phyloP scores from a whole-genome alignment of 805 yeast genomes.

The Hanseniaspora nectarophila region DNA sequence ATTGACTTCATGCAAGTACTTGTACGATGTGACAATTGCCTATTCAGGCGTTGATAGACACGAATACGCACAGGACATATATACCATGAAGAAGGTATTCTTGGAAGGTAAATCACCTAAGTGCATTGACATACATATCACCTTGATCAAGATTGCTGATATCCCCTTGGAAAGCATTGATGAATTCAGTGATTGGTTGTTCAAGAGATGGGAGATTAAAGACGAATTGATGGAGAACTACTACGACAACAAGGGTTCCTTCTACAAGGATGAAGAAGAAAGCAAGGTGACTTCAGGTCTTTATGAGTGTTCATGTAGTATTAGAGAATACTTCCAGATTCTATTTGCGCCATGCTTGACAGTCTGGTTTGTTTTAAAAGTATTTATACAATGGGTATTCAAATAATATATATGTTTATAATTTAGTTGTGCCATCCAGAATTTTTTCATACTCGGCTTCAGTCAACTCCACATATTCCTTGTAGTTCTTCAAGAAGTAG shows the following conservation, averaged over 20 bases:
- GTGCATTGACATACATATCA: slow-evolving; percentile 50
- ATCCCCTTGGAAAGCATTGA: slow-evolving; percentile 48
- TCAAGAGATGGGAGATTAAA: slow-evolving; percentile 61
- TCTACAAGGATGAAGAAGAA: slow-evolving; percentile 22
- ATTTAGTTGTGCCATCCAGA: slow-evolving; percentile 21
- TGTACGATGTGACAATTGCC: slow-evolving; percentile 76
- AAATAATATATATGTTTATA: slow-evolving; percentile 16
- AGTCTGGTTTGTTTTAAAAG: neutral
- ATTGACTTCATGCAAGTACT: slow-evolving; percentile 42
- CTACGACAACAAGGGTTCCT: slow-evolving; percentile 40
- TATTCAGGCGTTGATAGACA: slow-evolving; percentile 56
- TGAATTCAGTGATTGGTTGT: slow-evolving; percentile 71
- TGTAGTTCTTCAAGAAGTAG: slow-evolving; percentile 53
- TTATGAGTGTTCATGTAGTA: slow-evolving; percentile 20
- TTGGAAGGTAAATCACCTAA: slow-evolving; percentile 63
- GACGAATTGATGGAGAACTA: slow-evolving; percentile 58
- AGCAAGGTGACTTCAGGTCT: neutral
- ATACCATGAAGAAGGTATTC: slow-evolving; percentile 51
- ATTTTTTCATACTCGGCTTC: slow-evolving; percentile 43
- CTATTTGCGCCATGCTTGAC: slow-evolving; percentile 18
- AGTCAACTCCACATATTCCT: slow-evolving; percentile 44
- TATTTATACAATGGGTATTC: slow-evolving; percentile 1
- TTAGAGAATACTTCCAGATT: slow-evolving; percentile 18
- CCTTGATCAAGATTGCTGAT: slow-evolving; percentile 43
- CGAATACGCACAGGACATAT: slow-evolving; percentile 68